Evolutionary conservation across 2,329 filamentous ascomycete genomes (phyloP), one percentile per base, ranked within the genome.

Genomic region (Aspergillus texensis): DNA sequence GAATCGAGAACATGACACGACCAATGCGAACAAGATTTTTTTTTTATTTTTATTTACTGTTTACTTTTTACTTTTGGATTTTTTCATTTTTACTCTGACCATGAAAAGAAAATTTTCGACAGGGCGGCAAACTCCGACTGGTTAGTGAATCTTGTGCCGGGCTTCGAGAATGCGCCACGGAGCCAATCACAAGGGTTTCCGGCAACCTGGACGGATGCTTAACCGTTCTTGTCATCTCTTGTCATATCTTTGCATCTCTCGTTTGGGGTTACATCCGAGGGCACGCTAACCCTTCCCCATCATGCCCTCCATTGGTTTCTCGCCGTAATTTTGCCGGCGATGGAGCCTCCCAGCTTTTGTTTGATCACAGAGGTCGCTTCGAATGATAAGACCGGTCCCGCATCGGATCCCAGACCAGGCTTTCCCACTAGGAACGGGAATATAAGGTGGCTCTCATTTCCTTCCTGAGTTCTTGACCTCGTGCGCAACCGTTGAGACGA

Each of bases 381-480:
- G 16, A 36, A 34, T 55, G 52, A 62, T 53, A 39, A 36, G 64
- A 48, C 45, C 45, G 65, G 61, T 57, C 74, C 95, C 92, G 30
- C 93, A 96, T 79, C 89, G 93, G 61, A 60, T 66, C 59, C 61
- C 55, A 62, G 10, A 54, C 52, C 56, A 30, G 46, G 34, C 61
- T 53, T 55, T 62, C 54, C 58, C 62, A 65, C 67, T 48, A 61
- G 66, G 69, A 70, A 69, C 50, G 57, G 62, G 46, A 72, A 61
- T 71, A 74, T 72, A 74, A 70, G 69, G 62, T 65, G 65, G 53
- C 54, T 52, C 57, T 65, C 64, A 30, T 64, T 67, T 68, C 63
- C 61, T 60, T 62, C 52, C 55, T 46, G 39, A 52, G 57, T 56
- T 58, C 58, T 57, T 57, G 55, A 55, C 59, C 61, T 63, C 57